Conservation (phyloP, 2,329 filamentous ascomycete genomes). For the Verticillium dahliae region DNA sequence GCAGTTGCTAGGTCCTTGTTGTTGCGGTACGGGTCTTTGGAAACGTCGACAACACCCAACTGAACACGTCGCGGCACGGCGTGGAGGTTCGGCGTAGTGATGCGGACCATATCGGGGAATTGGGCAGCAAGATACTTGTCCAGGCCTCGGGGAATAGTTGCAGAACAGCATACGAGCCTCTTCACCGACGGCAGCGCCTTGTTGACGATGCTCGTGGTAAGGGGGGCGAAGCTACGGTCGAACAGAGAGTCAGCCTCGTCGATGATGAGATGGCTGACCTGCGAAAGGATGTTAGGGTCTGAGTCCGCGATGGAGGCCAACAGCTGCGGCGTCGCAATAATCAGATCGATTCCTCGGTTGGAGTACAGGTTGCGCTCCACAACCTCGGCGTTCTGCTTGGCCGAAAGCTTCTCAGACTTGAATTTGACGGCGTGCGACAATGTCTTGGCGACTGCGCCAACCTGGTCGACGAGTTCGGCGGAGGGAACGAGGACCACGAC, state of each 20-base stretch:
- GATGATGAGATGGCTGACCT: constrained; percentile 79
- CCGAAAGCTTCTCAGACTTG: constrained; percentile 75
- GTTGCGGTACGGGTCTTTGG: constrained; percentile 86
- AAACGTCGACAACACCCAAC: constrained; percentile 85
- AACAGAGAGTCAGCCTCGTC: constrained; percentile 96
- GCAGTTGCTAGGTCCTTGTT: constrained; percentile 92
- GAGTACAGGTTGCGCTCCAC: constrained; percentile 84
- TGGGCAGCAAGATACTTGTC: constrained; percentile 77
- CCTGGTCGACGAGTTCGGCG: constrained; percentile 84
- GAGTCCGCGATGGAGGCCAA: constrained; percentile 81
- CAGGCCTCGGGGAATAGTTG: constrained; percentile 85
- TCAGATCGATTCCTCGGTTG: constrained; percentile 72
- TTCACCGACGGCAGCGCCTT: constrained; percentile 73
- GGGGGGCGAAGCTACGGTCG: constrained; percentile 83
- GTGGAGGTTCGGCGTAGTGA: constrained; percentile 93
- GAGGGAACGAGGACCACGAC: constrained; percentile 87
- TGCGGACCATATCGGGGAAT: constrained; percentile 76
- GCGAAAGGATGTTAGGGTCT: constrained; percentile 88
- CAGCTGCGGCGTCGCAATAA: constrained; percentile 84
- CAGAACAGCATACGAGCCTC: constrained; percentile 88
- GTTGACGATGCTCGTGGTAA: constrained; percentile 77
- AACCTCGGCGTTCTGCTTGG: constrained; percentile 66
- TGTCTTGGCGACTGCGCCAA: constrained; percentile 71
- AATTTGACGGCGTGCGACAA: constrained; percentile 84
- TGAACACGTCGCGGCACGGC: constrained; percentile 93